Evolutionary conservation across 2,329 filamentous ascomycete species (phyloP).

Genomic region (Geosmithia morbida): DNA sequence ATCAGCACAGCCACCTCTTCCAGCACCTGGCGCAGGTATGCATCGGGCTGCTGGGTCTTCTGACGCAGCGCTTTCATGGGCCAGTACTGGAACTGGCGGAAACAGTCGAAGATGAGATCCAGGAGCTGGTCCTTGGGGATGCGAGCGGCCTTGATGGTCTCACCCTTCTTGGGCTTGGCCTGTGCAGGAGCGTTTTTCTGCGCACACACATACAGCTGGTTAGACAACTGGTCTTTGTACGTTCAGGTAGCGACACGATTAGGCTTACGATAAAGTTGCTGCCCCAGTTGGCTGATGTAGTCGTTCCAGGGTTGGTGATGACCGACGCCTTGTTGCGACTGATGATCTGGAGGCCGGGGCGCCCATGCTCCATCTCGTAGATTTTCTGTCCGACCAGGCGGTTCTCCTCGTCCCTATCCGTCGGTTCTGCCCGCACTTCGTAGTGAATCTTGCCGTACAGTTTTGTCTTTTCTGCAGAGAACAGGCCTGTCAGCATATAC

Average conservation of each 20-base stretch:
- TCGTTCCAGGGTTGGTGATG: slow-evolving; percentile 39
- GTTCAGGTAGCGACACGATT: slow-evolving; percentile 1
- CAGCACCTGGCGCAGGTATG: slow-evolving; percentile 77
- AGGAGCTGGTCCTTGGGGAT: slow-evolving; percentile 80
- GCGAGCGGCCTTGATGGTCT: slow-evolving; percentile 71
- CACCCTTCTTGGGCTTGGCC: slow-evolving; percentile 46
- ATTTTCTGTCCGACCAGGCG: slow-evolving; percentile 45
- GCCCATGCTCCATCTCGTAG: slow-evolving; percentile 31
- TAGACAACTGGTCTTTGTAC: background rate
- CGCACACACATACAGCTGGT: background rate
- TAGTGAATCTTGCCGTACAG: slow-evolving; percentile 59
- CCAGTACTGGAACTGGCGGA: slow-evolving; percentile 83
- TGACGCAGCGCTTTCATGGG: slow-evolving; percentile 76
- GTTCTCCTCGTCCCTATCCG: slow-evolving; percentile 56
- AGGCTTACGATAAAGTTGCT: slow-evolving; percentile 42
- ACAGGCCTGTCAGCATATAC: background rate
- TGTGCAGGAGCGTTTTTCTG: slow-evolving; percentile 38
- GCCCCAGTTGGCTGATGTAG: slow-evolving; percentile 20
- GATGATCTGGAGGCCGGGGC: slow-evolving; percentile 33
- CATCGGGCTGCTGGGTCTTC: slow-evolving; percentile 71
- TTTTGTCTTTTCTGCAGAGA: slow-evolving; percentile 55
- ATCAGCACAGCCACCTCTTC: slow-evolving; percentile 73
- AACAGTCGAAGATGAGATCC: slow-evolving; percentile 71
- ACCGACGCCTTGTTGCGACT: slow-evolving; percentile 33
- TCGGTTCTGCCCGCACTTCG: slow-evolving; percentile 61